A percentile compares a stretch with the other conserved stretches of the same genome.
phyloP scores from a whole-genome alignment of 2,329 filamentous ascomycete genomes.

The Fusarium zealandicum region DNA sequence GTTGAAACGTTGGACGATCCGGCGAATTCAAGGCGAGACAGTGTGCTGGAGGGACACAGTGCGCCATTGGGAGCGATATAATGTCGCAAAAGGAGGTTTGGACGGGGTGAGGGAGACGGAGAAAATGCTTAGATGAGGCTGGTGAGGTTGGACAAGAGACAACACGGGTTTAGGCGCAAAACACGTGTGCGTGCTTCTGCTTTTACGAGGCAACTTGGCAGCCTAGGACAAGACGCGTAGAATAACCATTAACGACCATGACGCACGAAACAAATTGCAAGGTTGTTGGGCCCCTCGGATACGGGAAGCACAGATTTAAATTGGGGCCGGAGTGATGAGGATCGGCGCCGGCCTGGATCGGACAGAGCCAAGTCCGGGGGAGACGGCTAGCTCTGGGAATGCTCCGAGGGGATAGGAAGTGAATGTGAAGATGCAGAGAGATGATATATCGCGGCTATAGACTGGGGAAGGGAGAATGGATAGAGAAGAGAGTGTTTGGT shows the following conservation, averaged over 20 bases:
- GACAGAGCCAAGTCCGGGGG: conserved; percentile 6
- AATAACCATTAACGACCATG: conserved; percentile 1
- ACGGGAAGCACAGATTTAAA: not conserved
- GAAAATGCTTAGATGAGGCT: not conserved
- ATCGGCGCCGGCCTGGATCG: conserved; percentile 31
- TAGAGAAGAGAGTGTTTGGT: too few species aligned
- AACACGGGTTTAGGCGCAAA: not conserved
- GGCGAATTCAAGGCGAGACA: not conserved
- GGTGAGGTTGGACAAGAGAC: not conserved
- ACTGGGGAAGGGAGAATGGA: too few species aligned
- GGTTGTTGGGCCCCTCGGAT: conserved; percentile 2
- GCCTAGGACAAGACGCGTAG: not conserved
- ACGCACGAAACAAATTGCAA: conserved; percentile 24
- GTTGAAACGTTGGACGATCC: conserved; percentile 3
- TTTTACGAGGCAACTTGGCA: too few species aligned
- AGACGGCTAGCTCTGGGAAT: conserved; percentile 1
- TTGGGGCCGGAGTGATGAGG: conserved; percentile 26
- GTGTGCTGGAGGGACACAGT: not conserved
- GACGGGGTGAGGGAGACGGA: too few species aligned
- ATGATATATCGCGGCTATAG: too few species aligned
- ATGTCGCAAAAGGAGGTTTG: not conserved
- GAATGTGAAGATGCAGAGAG: not conserved
- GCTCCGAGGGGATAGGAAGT: not conserved
- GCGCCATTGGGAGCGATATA: not conserved
- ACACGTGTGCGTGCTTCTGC: not conserved